Base-by-base conservation (phyloP, 2,329 filamentous ascomycete genomes). In the Stagonosporopsis chrysanthemi region DNA sequence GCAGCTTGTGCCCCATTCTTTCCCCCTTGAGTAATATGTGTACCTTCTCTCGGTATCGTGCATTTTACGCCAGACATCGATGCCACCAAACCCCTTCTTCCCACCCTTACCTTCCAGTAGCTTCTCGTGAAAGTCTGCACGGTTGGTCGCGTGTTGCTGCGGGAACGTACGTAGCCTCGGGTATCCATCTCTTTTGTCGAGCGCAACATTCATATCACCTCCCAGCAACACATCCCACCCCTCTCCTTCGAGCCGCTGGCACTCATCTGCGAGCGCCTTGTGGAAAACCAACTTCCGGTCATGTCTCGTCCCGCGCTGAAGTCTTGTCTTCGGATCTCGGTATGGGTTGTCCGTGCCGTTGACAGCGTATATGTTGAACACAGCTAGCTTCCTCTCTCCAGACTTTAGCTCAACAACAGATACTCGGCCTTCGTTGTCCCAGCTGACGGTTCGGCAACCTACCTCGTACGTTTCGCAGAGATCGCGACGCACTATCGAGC, bases 351-450 rank as follows among this genome's bases (percentile, higher is more conserved):
- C 71, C 0, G 83, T 85, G 2, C 83, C 83, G 63, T 84, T 85
- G 12, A 84, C 79, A 38, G 81, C 80, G 62, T 84, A 85, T 28
- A 84, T 75, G 61, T 85, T 84, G 65, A 84, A 75, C 22, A 86
- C 67, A 1, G 80, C 79, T 0, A 84, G 55, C 31, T 73, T 77
- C 8, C 61, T 62, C 9, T 48, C 22, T 1, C 36, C 22, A 2
- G 47, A 46, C 4, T n/a, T 45, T 19, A 75, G 72, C 64, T 83
- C 78, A 12, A 81, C 73, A 22, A 85, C 71, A n/a, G 78, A 74
- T 5, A 85, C 75, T 0, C 83, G 77, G 3, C 83, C 83, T 75
- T 85, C 83, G 1, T 71, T 62, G 51, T 85, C 83, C 83, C 82
- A 85, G 9, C 76, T 68, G 0, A 82, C 80, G 0, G 73, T 75